These are phyloP conservation scores for Fusarium devonianum DNA, from an alignment of 2,329 filamentous ascomycete species.

Conservation along the genomic window DNA sequence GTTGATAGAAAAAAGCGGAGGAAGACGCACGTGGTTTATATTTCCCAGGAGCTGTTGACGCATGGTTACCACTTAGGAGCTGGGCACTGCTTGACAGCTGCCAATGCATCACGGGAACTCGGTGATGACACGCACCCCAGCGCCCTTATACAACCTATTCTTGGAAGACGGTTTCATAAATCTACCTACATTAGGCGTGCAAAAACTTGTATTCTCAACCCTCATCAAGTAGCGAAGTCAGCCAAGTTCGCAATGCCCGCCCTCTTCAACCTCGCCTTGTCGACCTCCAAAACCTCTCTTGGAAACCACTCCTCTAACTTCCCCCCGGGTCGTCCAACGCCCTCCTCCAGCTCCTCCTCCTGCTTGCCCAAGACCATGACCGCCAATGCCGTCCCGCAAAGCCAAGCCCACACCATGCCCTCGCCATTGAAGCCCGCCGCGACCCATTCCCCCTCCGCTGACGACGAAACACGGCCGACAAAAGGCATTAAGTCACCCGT, in stretches of 20 bases:
- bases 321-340: slow-evolving; percentile 48
- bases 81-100: slow-evolving; percentile 25
- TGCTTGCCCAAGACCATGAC: slow-evolving; percentile 55
- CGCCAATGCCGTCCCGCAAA: slow-evolving; percentile 56
- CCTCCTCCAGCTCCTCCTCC: slow-evolving; percentile 38
- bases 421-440: slow-evolving; percentile 59
- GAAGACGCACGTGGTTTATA: not conserved
- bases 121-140: too few relatives aligned
- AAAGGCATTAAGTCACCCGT: slow-evolving; percentile 59
- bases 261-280: slow-evolving; percentile 45
- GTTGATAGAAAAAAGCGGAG: too few relatives aligned
- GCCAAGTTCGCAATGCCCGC: slow-evolving; percentile 48
- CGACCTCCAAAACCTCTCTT: slow-evolving; percentile 43
- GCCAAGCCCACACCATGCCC: slow-evolving; percentile 63
- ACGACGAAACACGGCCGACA: slow-evolving; percentile 53
- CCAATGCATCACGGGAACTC: too few relatives aligned
- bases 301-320: slow-evolving; percentile 53
- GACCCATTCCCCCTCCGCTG: slow-evolving; percentile 56
- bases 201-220: not conserved
- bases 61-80: not conserved
- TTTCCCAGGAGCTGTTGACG: not conserved
- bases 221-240: slow-evolving; percentile 8
- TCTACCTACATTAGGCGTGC: not conserved
- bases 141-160: too few relatives aligned
- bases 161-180: too few relatives aligned